A percentile compares a stretch with the other conserved stretches of the same genome.
These are phyloP conservation scores for Moelleriella libera DNA, from an alignment of 2,329 filamentous ascomycete species.

Conservation along the genomic window DNA sequence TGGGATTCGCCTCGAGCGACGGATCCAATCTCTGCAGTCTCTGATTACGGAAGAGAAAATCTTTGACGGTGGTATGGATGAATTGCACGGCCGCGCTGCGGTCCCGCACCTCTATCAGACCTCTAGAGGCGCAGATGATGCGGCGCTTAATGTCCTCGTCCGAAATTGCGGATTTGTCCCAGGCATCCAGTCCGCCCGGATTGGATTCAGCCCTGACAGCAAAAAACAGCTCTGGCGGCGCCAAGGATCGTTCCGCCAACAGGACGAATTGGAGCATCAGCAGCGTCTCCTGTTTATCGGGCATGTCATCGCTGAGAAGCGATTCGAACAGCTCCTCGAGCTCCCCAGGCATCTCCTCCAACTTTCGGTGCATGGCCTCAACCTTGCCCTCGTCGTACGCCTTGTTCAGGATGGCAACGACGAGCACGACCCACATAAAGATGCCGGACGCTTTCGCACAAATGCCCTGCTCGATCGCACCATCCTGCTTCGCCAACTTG, in stretches of 20 bases:
- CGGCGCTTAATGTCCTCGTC: background rate
- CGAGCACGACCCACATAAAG: slow-evolving; percentile 5
- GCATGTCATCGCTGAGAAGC: background rate
- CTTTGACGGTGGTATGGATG: background rate
- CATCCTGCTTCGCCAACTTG: background rate
- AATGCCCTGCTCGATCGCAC: background rate
- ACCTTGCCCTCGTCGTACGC: slow-evolving; percentile 7
- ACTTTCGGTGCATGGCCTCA: background rate
- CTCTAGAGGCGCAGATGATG: background rate
- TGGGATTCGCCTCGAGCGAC: background rate
- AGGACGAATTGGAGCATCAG: background rate
- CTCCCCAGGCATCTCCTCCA: background rate
- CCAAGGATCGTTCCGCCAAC: background rate
- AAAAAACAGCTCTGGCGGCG: background rate
- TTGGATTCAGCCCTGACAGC: background rate
- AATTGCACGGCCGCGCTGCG: background rate
- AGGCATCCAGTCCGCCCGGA: background rate
- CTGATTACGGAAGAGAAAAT: background rate
- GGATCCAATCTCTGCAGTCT: background rate
- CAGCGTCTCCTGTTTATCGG: background rate
- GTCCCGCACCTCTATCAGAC: background rate
- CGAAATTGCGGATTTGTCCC: background rate
- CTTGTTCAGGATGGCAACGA: slow-evolving; percentile 1
- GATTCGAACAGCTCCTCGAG: background rate
- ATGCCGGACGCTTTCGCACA: slow-evolving; percentile 1